Evolutionary conservation across 495 filamentous ascomycete genomes (phyloP), one percentile per base, ranked within the genome.

Genomic region (Xylaria bambusicola): DNA sequence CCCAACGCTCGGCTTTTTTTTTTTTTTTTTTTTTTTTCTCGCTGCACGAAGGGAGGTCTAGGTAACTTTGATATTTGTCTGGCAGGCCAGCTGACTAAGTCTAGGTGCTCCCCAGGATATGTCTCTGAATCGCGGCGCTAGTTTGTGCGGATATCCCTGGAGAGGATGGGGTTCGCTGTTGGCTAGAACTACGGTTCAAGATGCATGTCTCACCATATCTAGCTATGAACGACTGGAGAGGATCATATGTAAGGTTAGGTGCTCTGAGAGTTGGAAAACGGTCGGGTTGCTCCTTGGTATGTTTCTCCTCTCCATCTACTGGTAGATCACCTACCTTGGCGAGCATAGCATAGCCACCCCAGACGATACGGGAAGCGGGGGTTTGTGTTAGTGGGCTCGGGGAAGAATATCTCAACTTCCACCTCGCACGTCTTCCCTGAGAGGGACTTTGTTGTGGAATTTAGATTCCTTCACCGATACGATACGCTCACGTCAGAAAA

Each of bases 401-500:
- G 52, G 52, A 20, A 44, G 44, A 38, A 38, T 44, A 44, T 44
- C 52, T 54, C 6, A 38, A 54, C 52, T 54, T 18, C 38, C 38
- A 42, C 38, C 18, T 54, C 52, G n/a, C n/a, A n/a, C n/a, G n/a
- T n/a, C n/a, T n/a, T n/a, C 52, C 38, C 40, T 44, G 7, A 26
- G n/a, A 33, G 49, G 21, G 15, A 27, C 38, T 29, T 44, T 54
- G 52, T 42, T 54, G 38, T 54, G 52, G 38, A 20, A 44, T 38
- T 23, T 31, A 15, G n/a, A n/a, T n/a, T n/a, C n/a, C n/a, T 23
- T 42, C 52, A 54, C 52, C 52, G 52, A 54, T 54, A 44, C 52
- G 52, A 54, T 54, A 44, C 26, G 57, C 56, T 62, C 56, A 60
- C 64, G 52, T 62, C 64, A 66, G 66, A 69, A n/a, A n/a, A n/a